These are phyloP conservation scores for Bonnemaisonia californica DNA, from an alignment of 31 red algal genomes.

Conservation along the genomic window DNA sequence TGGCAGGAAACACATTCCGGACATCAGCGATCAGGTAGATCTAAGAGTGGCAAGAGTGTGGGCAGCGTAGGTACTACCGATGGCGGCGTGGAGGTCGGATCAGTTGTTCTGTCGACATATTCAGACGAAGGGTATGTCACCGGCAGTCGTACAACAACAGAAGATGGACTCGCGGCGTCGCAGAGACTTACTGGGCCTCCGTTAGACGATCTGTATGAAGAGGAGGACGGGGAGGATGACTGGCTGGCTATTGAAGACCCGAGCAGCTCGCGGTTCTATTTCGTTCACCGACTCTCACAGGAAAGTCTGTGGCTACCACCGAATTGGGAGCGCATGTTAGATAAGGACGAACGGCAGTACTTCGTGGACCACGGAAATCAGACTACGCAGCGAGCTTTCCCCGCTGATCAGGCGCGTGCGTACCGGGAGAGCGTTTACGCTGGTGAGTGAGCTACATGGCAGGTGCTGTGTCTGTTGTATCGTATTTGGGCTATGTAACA, in stretches of 20 bases:
- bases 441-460: not conserved
- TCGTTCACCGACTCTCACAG: conserved; percentile 50
- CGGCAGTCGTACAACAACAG: conserved; percentile 35
- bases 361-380: conserved; percentile 62
- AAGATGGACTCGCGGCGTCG: conserved; percentile 25
- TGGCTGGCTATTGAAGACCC: conserved; percentile 52
- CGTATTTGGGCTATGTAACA: not conserved
- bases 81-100: conserved; percentile 40
- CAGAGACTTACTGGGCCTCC: conserved; percentile 26
- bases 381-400: conserved; percentile 59
- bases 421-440: conserved; percentile 64
- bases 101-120: conserved; percentile 11
- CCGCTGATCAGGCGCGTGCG: conserved; percentile 46
- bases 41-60: conserved; percentile 64
- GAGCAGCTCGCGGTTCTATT: conserved; percentile 33
- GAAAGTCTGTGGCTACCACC: conserved; percentile 80
- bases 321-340: conserved; percentile 53
- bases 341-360: conserved; percentile 54
- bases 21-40: not conserved
- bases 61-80: conserved; percentile 41
- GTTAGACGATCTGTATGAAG: conserved; percentile 7
- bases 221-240: conserved; percentile 31
- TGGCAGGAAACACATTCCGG: conserved; percentile 19
- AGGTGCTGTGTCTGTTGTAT: not conserved
- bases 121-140: conserved; percentile 39